Base-by-base conservation (phyloP, 202 grass and related monocot genomes). In the Carex arenaria region DNA sequence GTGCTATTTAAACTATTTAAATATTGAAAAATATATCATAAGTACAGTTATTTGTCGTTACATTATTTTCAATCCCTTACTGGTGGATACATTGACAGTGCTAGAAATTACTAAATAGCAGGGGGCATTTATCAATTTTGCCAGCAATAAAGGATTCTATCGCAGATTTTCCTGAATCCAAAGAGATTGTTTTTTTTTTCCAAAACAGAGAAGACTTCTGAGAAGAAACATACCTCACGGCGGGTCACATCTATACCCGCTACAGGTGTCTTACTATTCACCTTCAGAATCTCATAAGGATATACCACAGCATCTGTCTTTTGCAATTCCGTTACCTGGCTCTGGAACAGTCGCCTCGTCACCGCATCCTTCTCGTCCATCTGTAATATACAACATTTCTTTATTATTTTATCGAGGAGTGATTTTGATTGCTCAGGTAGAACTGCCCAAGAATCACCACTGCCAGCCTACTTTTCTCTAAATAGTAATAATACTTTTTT, bases 281-380 rank as follows among this genome's bases (percentile, higher is more conserved):
- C 74, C 61, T 72, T 86, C 38, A 86, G 84, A 31, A 14, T 78
- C 49, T 86, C 84, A 80, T 81, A 86, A 75, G 83, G 72, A 77
- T 82, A 68, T 68, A 68, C 65, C 13, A 18, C 43, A 26, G 23
- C 5, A 4, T 82, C 23, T 45, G 12, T 49, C 60, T 65, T 40
- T 81, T 66, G 79, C 42, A 82, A 5, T 69, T 69, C 65, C 55
- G 7, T 54, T 54, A 38, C 22, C 28, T 52, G 63, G 63, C 43
- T 82, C 45, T 49, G 42, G 4, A 20, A 51, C 3, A 2, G 26
- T 57, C 19, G 26, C 28, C 73, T 78, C 38, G 15, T 78, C 14
- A 57, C 52, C 19, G 53, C 73, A 78, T 78, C 73, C 32, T 67
- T 82, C 42, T 69, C 80, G 38, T 69, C 19, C 10, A 19, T 82